phyloP scores from a whole-genome alignment of 331 rosid genomes.

The Erythrophleum ivorense region DNA sequence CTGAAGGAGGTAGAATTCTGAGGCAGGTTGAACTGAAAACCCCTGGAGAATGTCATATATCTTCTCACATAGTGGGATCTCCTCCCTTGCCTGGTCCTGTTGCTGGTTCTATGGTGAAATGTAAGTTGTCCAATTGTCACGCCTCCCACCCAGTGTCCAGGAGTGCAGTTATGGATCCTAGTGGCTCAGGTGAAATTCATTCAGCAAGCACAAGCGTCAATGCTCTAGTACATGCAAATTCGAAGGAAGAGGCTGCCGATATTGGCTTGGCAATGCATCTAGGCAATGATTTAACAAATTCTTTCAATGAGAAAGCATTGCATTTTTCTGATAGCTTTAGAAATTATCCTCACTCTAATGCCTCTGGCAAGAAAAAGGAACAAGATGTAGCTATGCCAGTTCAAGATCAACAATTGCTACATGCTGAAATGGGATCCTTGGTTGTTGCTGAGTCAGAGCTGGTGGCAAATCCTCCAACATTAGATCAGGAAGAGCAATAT shows the following conservation, averaged over 20 bases:
- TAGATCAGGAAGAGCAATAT: constrained; percentile 58
- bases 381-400: constrained; percentile 43
- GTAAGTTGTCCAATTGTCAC: constrained; percentile 51
- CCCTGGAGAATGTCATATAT: constrained; percentile 46
- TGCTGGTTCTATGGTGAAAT: constrained; percentile 51
- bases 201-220: constrained; percentile 45
- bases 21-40: constrained; percentile 56
- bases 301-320: constrained; percentile 50
- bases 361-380: constrained; percentile 53
- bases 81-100: constrained; percentile 42
- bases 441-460: constrained; percentile 50
- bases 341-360: constrained; percentile 52
- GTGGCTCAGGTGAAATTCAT: constrained; percentile 46
- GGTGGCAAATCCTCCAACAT: constrained; percentile 44
- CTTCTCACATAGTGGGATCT: constrained; percentile 60
- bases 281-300: constrained; percentile 43
- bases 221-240: constrained; percentile 41
- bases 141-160: constrained; percentile 45
- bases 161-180: constrained; percentile 47
- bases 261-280: constrained; percentile 43
- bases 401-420: constrained; percentile 51
- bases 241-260: constrained; percentile 50
- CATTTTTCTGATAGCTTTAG: constrained; percentile 46
- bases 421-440: constrained; percentile 49
- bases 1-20: constrained; percentile 48